These are phyloP conservation scores for Manihot esculenta DNA, from an alignment of 441 rosid species.

Conservation along the genomic window DNA sequence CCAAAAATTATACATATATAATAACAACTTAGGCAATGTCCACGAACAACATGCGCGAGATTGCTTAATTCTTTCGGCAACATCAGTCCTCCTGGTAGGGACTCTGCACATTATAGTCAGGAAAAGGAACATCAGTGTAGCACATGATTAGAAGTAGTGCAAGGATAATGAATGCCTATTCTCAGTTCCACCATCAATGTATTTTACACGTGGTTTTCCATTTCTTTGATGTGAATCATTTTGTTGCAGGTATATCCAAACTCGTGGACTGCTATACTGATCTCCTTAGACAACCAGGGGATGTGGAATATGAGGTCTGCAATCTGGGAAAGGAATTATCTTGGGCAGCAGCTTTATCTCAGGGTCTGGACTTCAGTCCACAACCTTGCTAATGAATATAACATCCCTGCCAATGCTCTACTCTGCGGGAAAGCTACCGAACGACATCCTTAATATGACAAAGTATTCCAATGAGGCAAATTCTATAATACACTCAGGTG, in stretches of 20 bases:
- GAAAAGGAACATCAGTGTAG: not conserved
- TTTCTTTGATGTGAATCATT: not conserved
- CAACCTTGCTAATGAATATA: slow-evolving; percentile 70
- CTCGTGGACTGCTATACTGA: slow-evolving; percentile 75
- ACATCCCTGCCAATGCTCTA: slow-evolving; percentile 66
- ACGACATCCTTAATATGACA: slow-evolving; percentile 35
- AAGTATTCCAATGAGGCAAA: not conserved
- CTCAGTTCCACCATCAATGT: not conserved
- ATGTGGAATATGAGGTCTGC: slow-evolving; percentile 97
- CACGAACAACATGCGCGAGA: not conserved
- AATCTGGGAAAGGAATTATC: slow-evolving; percentile 74
- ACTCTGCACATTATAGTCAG: not conserved
- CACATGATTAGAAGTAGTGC: not conserved
- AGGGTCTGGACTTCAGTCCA: slow-evolving; percentile 61
- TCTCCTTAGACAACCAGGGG: slow-evolving; percentile 87
- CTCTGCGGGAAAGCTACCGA: slow-evolving; percentile 82
- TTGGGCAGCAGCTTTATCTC: slow-evolving; percentile 82
- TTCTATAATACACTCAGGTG: too few relatives aligned
- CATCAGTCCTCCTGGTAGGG: not conserved
- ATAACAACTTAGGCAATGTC: not conserved
- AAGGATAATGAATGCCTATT: not conserved
- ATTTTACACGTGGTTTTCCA: too few relatives aligned
- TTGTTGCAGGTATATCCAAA: slow-evolving; percentile 72
- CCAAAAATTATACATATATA: too few relatives aligned
- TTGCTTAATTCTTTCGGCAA: too few relatives aligned